Conservation (phyloP, 768 basidiomycete genomes). For the Tulasnella sp. region DNA sequence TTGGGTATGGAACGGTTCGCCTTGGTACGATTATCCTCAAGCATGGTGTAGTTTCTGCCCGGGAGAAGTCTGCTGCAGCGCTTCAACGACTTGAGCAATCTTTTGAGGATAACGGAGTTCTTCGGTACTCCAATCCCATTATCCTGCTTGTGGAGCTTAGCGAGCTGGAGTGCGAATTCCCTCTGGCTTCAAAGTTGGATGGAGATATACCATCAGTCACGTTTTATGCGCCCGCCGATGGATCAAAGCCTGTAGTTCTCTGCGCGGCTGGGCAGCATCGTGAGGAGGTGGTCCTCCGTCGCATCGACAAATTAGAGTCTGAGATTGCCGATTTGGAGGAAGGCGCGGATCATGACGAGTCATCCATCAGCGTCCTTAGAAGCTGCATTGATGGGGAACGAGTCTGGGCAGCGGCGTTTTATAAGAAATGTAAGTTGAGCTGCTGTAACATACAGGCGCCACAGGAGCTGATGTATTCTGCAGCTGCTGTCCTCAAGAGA, state of each 20-base stretch:
- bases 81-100: background rate
- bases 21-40: background rate
- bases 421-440: background rate
- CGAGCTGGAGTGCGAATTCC: background rate
- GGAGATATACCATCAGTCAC: background rate
- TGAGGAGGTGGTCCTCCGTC: background rate
- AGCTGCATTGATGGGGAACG: background rate
- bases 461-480: background rate
- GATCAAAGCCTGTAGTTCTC: background rate
- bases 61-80: background rate
- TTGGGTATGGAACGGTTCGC: background rate
- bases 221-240: background rate
- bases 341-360: background rate
- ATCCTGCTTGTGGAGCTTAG: background rate
- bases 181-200: background rate
- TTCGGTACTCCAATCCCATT: background rate
- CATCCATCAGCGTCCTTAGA: background rate
- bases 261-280: background rate
- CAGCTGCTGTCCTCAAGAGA: background rate
- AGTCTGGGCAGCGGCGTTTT: background rate
- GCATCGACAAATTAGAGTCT: background rate
- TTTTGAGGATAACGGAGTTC: background rate
- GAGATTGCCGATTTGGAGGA: background rate
- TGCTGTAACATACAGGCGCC: background rate
- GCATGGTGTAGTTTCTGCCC: background rate